phyloP scores from a whole-genome alignment of 768 basidiomycete species.

The Pleurotus pulmonarius region DNA sequence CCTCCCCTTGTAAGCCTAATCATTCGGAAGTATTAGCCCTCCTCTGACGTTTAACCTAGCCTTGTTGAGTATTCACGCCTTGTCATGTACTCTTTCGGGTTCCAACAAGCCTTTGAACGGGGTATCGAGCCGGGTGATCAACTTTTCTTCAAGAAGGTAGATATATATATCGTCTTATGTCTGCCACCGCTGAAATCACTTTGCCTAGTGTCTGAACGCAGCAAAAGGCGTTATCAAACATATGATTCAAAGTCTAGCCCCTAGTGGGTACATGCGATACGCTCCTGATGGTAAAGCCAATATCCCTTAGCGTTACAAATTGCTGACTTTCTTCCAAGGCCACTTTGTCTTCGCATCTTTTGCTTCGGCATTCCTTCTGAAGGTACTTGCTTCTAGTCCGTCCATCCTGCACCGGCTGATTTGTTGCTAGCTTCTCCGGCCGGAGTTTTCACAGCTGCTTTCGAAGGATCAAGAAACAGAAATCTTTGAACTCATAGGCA shows the following conservation, averaged over 20 bases:
- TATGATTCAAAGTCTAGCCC: slow-evolving; percentile 62
- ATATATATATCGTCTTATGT: background rate
- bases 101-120: slow-evolving; percentile 76
- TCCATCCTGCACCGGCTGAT: too few relatives aligned
- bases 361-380: slow-evolving; percentile 79
- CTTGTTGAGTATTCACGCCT: slow-evolving; percentile 73
- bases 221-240: slow-evolving; percentile 64
- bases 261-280: slow-evolving; percentile 73
- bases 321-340: slow-evolving; percentile 28
- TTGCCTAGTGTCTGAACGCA: slow-evolving; percentile 58
- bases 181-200: slow-evolving; percentile 6
- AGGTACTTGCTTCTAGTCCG: too few relatives aligned
- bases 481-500: slow-evolving; percentile 69
- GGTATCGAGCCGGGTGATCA: slow-evolving; percentile 61
- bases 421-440: slow-evolving; percentile 55
- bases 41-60: slow-evolving; percentile 36
- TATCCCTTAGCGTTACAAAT: background rate
- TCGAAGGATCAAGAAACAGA: slow-evolving; percentile 61
- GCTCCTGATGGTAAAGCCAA: slow-evolving; percentile 63
- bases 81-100: slow-evolving; percentile 85
- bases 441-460: slow-evolving; percentile 66
- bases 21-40: too few relatives aligned
- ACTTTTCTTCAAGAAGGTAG: slow-evolving; percentile 65
- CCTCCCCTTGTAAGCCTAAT: slow-evolving; percentile 79
- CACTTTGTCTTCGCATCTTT: slow-evolving; percentile 80